Conservation (phyloP, 257 asterid genomes). For the Fraxinus quadrangulata region DNA sequence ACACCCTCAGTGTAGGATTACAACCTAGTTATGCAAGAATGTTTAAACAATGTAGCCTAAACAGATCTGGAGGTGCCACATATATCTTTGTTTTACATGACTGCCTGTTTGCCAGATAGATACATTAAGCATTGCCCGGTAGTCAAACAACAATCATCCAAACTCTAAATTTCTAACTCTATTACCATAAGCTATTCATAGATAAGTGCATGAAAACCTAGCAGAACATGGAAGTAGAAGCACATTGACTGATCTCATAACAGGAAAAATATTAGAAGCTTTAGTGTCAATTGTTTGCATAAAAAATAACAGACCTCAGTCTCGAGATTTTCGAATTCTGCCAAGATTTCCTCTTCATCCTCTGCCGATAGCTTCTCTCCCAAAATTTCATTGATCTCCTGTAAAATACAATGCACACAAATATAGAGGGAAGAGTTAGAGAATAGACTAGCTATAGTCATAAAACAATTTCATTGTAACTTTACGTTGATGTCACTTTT, state of each 20-base stretch:
- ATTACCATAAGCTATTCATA: background rate
- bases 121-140: background rate
- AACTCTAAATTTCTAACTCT: background rate
- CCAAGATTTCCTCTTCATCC: constrained; percentile 92
- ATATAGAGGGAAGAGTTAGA: constrained; percentile 12
- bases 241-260: background rate
- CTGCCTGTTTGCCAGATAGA: background rate
- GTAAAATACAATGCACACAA: constrained; percentile 11
- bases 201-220: background rate
- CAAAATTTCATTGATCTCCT: constrained; percentile 84
- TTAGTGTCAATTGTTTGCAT: background rate
- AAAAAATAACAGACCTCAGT: constrained; percentile 56
- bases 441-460: background rate
- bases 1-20: background rate
- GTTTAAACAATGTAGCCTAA: background rate
- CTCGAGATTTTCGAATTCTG: constrained; percentile 88
- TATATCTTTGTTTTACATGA: background rate
- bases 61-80: background rate
- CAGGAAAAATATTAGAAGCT: background rate
- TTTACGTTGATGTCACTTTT: background rate
- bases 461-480: background rate
- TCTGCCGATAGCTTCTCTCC: constrained; percentile 96
- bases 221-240: constrained; percentile 1
- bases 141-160: background rate
- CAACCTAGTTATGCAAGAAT: background rate